Evolutionary conservation across 2,329 filamentous ascomycete species (phyloP).

Genomic region (Colletotrichum chrysophilum): DNA sequence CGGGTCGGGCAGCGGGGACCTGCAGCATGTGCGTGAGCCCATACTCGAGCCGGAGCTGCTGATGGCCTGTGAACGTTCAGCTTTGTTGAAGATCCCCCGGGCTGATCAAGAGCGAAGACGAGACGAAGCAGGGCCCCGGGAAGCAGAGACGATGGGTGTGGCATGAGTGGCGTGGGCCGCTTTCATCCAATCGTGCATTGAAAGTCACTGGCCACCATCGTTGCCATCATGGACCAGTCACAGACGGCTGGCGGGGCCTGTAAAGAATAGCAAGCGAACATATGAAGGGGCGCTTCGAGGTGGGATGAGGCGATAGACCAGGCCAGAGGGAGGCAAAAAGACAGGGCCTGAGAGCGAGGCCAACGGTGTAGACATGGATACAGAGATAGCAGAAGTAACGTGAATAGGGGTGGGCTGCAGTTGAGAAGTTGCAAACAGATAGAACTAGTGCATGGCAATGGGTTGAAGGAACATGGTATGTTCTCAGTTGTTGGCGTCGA

Average conservation of each 20-base stretch:
- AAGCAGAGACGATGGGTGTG: neutral
- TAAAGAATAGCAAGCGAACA: neutral
- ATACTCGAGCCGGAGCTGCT: neutral
- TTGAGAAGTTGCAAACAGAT: conserved; percentile 1
- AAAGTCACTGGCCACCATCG: neutral
- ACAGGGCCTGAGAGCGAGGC: neutral
- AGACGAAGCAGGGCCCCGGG: conserved; percentile 10
- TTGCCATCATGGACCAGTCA: neutral
- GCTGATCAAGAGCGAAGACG: conserved; percentile 5
- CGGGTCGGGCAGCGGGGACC: conserved; percentile 12
- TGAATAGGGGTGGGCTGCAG: neutral
- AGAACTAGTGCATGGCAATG: neutral
- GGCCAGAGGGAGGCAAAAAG: neutral
- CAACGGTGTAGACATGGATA: neutral
- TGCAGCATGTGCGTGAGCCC: conserved; percentile 15
- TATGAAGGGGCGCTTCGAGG: neutral
- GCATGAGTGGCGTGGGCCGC: conserved; percentile 7
- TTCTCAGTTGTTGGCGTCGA: conserved; percentile 14
- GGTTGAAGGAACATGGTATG: conserved; percentile 3
- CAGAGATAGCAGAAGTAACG: neutral
- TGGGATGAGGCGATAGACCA: neutral
- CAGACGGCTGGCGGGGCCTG: neutral
- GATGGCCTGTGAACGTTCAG: neutral
- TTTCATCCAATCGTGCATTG: conserved; percentile 15
- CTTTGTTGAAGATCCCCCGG: neutral